A percentile compares a stretch with the other conserved stretches of the same genome.
phyloP scores from a whole-genome alignment of 139 green algal genomes.

The Diplosphaera chodatii region DNA sequence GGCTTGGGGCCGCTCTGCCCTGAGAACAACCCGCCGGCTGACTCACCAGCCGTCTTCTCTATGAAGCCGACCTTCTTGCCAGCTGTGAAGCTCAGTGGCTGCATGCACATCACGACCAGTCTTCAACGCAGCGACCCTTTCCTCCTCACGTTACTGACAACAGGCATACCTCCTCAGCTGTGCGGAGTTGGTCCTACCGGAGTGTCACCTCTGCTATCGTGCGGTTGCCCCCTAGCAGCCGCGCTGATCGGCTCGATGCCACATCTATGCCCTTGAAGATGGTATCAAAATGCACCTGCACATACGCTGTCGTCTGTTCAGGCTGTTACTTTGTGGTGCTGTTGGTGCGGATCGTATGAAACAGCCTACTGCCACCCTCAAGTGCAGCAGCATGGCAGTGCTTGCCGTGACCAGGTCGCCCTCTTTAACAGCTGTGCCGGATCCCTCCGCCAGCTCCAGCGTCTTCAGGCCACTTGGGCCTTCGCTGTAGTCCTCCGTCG shows the following conservation, averaged over 20 bases:
- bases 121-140: too few species aligned
- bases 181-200: too few species aligned
- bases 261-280: conserved; percentile 77
- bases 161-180: too few species aligned
- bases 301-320: too few species aligned
- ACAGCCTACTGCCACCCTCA: too few species aligned
- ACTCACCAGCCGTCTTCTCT: conserved; percentile 36
- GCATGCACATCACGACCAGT: too few species aligned
- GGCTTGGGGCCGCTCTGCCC: conserved; percentile 75
- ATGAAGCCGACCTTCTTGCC: conserved; percentile 41
- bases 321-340: too few species aligned
- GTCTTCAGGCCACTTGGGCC: conserved; percentile 51
- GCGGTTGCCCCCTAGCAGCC: conserved; percentile 84
- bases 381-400: too few species aligned
- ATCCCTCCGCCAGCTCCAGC: conserved; percentile 65
- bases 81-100: conserved; percentile 80
- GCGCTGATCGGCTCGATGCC: conserved; percentile 70
- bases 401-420: conserved; percentile 55
- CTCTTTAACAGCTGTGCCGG: conserved; percentile 36
- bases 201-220: conserved; percentile 88
- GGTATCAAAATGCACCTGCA: conserved; percentile 89
- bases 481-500: conserved; percentile 46
- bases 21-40: conserved; percentile 59
- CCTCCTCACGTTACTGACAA: too few species aligned
- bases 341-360: too few species aligned